Percentiles rank a stretch among this genome's conserved stretches.
Conservation (phyloP, 495 filamentous ascomycete genomes). For the Niebla homalea region DNA sequence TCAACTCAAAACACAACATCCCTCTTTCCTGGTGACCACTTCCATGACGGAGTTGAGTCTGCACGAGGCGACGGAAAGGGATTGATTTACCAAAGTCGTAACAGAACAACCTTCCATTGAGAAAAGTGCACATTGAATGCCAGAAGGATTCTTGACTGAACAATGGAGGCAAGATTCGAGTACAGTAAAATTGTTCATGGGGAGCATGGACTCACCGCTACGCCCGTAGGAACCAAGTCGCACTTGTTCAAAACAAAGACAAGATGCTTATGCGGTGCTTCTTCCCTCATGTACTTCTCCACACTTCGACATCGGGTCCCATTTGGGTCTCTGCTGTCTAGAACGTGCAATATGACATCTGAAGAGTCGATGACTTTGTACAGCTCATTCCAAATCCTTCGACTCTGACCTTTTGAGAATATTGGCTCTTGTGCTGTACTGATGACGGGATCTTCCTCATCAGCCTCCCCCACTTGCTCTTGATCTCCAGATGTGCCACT, state of each 20-base stretch:
- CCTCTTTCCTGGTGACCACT: conserved; percentile 41
- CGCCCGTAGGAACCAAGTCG: conserved; percentile 82
- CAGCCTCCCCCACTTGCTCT: conserved; percentile 34
- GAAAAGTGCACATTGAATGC: conserved; percentile 27
- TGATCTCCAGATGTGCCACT: conserved; percentile 49
- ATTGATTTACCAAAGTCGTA: conserved; percentile 95
- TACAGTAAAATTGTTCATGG: conserved; percentile 1
- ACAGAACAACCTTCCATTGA: conserved; percentile 75
- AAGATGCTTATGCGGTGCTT: conserved; percentile 90
- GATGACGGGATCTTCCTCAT: conserved; percentile 39
- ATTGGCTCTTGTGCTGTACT: conserved; percentile 72
- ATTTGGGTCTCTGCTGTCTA: conserved; percentile 83
- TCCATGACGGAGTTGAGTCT: conserved; percentile 76
- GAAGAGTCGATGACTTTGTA: conserved; percentile 95
- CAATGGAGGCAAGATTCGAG: conserved; percentile 38
- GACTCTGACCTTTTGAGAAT: conserved; percentile 86
- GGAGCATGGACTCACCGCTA: conserved; percentile 64
- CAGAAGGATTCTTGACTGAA: conserved; percentile 92
- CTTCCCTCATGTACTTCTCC: conserved; percentile 85
- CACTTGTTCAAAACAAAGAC: conserved; percentile 92
- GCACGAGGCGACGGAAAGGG: conserved; percentile 55
- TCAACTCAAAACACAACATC: conserved; percentile 88
- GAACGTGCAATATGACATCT: conserved; percentile 90
- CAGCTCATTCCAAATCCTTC: conserved; percentile 97
- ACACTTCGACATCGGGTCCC: conserved; percentile 74